Evolutionary conservation across 2,329 filamentous ascomycete species (phyloP).

Genomic region (Metarhizium anisopliae): DNA sequence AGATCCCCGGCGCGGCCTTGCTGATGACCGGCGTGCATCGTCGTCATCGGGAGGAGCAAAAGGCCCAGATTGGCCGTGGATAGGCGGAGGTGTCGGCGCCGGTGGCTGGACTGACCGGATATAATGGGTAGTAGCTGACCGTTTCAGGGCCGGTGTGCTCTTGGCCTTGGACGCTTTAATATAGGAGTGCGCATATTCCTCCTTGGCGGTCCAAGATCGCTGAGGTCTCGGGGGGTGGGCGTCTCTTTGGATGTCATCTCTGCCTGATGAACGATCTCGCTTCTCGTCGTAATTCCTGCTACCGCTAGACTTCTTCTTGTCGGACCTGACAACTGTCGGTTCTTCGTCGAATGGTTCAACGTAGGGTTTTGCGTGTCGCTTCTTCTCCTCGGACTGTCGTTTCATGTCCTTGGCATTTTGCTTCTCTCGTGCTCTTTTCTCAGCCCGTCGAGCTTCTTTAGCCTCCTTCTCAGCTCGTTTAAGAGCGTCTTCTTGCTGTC

Average conservation of each 20-base stretch:
- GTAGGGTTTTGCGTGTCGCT: slow-evolving; percentile 23
- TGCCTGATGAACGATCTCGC: slow-evolving; percentile 24
- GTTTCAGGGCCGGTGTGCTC: slow-evolving; percentile 10
- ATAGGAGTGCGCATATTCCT: slow-evolving; percentile 17
- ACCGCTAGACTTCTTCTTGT: slow-evolving; percentile 30
- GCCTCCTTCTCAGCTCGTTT: slow-evolving; percentile 23
- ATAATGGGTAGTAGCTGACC: slow-evolving; percentile 14
- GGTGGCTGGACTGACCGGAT: slow-evolving; percentile 18
- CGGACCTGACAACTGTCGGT: slow-evolving; percentile 14
- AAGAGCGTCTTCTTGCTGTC: slow-evolving; percentile 14
- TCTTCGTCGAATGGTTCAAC: slow-evolving; percentile 27
- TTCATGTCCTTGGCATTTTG: slow-evolving; percentile 28
- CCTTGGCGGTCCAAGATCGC: slow-evolving; percentile 12
- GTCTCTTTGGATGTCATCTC: slow-evolving; percentile 19
- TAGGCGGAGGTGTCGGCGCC: slow-evolving; percentile 27
- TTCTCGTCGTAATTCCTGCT: slow-evolving; percentile 30
- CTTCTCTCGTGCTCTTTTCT: slow-evolving; percentile 27
- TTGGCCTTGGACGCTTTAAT: slow-evolving; percentile 24
- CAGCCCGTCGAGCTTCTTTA: slow-evolving; percentile 23
- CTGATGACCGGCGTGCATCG: slow-evolving; percentile 23
- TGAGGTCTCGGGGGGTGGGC: slow-evolving; percentile 16
- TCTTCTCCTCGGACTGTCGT: slow-evolving; percentile 28
- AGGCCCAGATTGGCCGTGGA: slow-evolving; percentile 15
- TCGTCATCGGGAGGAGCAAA: slow-evolving; percentile 23
- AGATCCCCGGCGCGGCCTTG: slow-evolving; percentile 24